Evolutionary conservation across 1,284 basidiomycete genomes (phyloP).

Genomic region (Uromyces viciae-fabae): DNA sequence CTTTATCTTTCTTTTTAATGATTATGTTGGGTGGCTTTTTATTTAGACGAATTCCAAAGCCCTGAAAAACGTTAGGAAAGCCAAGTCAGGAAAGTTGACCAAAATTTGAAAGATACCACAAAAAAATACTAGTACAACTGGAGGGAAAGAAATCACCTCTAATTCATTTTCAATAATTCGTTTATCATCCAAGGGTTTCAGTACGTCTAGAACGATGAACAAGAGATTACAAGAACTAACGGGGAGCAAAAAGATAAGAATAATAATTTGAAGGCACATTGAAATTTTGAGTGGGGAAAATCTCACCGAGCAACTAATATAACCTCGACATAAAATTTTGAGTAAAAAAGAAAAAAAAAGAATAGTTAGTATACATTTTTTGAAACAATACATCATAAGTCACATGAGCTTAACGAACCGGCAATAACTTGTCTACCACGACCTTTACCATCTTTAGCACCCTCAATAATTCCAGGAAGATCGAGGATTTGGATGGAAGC

Average conservation of each 20-base stretch:
- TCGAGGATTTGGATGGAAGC: conserved; percentile 71
- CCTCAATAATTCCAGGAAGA: conserved; percentile 89
- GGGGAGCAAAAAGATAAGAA: conserved; percentile 57
- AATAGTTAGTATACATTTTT: conserved; percentile 44
- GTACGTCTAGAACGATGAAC: conserved; percentile 95
- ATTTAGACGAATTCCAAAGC: conserved; percentile 72
- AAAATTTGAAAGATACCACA: background rate
- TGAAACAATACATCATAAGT: conserved; percentile 33
- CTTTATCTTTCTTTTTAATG: conserved; percentile 81
- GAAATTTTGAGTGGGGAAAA: background rate
- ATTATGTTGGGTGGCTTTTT: conserved; percentile 85
- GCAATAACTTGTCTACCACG: conserved; percentile 92
- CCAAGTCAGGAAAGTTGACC: background rate
- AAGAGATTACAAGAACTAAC: conserved; percentile 94
- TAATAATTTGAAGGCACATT: background rate
- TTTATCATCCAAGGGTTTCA: conserved; percentile 94
- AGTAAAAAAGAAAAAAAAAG: conserved; percentile 1
- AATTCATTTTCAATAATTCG: conserved; percentile 83
- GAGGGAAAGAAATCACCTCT: conserved; percentile 64
- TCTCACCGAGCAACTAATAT: conserved; percentile 20
- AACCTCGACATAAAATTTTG: background rate
- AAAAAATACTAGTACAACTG: background rate
- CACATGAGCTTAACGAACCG: conserved; percentile 60
- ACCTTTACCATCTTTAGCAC: conserved; percentile 96
- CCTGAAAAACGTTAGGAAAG: background rate